Conservation (phyloP, 1,284 basidiomycete species). For the Cryptococcus floricola region DNA sequence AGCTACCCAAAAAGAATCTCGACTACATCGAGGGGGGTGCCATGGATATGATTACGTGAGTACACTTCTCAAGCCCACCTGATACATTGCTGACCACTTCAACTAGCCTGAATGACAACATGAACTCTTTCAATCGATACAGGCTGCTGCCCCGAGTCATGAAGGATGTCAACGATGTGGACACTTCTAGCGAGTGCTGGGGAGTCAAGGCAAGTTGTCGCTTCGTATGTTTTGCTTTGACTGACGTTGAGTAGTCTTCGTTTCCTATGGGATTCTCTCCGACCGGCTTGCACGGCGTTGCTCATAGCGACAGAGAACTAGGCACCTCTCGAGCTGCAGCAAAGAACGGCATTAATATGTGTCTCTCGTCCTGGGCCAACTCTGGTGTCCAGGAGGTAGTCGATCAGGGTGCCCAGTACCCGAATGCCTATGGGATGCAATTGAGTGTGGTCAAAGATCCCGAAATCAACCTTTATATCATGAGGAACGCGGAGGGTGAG, state of each 20-base stretch:
- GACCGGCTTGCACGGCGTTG: constrained; percentile 32
- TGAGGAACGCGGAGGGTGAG: constrained; percentile 26
- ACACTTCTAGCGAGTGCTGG: constrained; percentile 20
- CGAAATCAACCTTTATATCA: constrained; percentile 19
- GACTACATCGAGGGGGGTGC: constrained; percentile 28
- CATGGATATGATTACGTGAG: constrained; percentile 27
- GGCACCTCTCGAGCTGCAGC: constrained; percentile 29
- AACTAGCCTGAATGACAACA: constrained; percentile 23
- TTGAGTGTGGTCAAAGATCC: constrained; percentile 26
- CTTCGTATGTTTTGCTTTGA: too few species aligned
- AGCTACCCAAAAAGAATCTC: constrained; percentile 9
- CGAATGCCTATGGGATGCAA: constrained; percentile 26
- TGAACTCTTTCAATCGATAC: constrained; percentile 25
- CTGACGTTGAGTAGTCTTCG: neutral
- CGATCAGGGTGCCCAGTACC: constrained; percentile 9
- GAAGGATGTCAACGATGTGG: constrained; percentile 24
- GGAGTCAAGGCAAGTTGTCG: constrained; percentile 8
- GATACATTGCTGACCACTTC: neutral
- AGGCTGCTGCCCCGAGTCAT: constrained; percentile 32
- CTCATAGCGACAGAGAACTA: constrained; percentile 31
- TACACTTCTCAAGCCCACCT: neutral
- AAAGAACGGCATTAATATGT: constrained; percentile 23
- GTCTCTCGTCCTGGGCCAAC: constrained; percentile 28
- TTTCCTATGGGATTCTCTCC: constrained; percentile 37
- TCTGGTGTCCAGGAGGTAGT: constrained; percentile 28